Conservation (phyloP, 129 eudicot species). For the Dittrichia graveolens region DNA sequence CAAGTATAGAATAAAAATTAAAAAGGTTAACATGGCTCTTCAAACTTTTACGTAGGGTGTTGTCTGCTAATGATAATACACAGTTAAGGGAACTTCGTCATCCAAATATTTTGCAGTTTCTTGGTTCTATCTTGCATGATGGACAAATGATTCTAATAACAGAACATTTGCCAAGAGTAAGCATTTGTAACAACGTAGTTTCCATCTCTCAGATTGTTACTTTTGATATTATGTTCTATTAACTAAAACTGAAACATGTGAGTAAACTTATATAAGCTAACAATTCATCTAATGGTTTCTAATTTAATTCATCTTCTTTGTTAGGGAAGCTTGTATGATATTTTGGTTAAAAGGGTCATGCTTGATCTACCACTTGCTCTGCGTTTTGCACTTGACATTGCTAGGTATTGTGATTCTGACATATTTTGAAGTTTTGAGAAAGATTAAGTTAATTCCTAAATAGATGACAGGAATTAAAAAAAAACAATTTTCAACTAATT, state of each 20-base stretch:
- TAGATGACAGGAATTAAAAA: background rate
- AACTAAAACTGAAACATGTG: background rate
- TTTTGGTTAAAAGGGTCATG: conserved; percentile 44
- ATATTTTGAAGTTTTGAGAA: too few relatives aligned
- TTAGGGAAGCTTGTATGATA: conserved; percentile 68
- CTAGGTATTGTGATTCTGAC: conserved; percentile 41
- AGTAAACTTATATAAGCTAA: background rate
- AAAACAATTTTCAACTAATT: background rate
- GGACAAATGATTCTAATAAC: conserved; percentile 71
- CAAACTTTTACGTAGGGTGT: conserved; percentile 45
- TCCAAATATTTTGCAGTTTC: conserved; percentile 76
- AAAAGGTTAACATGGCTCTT: conserved; percentile 1
- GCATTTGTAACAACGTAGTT: conserved; percentile 6
- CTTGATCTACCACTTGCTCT: conserved; percentile 59
- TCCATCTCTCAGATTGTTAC: conserved; percentile 5
- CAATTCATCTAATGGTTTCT: conserved; percentile 1
- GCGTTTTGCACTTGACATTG: conserved; percentile 77
- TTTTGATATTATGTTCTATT: background rate
- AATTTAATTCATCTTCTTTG: conserved; percentile 15
- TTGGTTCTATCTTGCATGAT: conserved; percentile 70
- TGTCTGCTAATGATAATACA: conserved; percentile 62
- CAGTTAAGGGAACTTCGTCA: conserved; percentile 72
- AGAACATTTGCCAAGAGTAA: conserved; percentile 64
- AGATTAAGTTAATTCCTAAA: too few relatives aligned
- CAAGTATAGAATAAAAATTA: background rate